Percentiles rank a stretch among this genome's conserved stretches.
Conservation (phyloP, 768 basidiomycete species). For the Podaxis rugospora region DNA sequence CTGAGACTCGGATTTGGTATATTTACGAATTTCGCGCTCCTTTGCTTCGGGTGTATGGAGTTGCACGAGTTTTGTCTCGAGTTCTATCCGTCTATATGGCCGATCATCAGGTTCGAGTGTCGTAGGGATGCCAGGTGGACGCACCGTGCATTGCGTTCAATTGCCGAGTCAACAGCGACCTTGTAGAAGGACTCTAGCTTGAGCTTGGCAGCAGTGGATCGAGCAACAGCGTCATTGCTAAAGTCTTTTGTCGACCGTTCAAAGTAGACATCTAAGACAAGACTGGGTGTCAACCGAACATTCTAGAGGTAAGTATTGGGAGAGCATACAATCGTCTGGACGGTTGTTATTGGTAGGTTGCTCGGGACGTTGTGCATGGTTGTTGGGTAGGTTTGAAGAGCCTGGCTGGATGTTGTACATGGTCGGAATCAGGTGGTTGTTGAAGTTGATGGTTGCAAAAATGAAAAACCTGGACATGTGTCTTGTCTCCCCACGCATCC, state of each 20-base stretch:
- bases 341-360: constrained; percentile 32
- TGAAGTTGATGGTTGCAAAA: constrained; percentile 6
- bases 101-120: neutral
- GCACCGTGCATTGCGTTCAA: constrained; percentile 91
- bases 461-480: constrained; percentile 7
- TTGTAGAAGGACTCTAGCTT: constrained; percentile 99
- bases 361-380: constrained; percentile 28
- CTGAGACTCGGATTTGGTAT: constrained; percentile 82
- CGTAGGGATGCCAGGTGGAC: neutral
- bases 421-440: neutral
- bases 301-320: neutral
- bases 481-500: constrained; percentile 18
- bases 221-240: constrained; percentile 82
- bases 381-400: constrained; percentile 24
- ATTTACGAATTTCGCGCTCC: constrained; percentile 82
- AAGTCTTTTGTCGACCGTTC: constrained; percentile 80
- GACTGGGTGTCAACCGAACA: constrained; percentile 3
- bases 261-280: constrained; percentile 86
- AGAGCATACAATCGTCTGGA: constrained; percentile 40
- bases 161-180: constrained; percentile 94
- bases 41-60: constrained; percentile 75
- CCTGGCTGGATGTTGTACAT: constrained; percentile 33
- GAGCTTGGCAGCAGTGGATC: constrained; percentile 90
- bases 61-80: constrained; percentile 82
- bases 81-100: constrained; percentile 70